A percentile compares a stretch with the other conserved stretches of the same genome.
Evolutionary conservation across 1,284 basidiomycete species (phyloP).

Genomic region (Bjerkandera adusta): DNA sequence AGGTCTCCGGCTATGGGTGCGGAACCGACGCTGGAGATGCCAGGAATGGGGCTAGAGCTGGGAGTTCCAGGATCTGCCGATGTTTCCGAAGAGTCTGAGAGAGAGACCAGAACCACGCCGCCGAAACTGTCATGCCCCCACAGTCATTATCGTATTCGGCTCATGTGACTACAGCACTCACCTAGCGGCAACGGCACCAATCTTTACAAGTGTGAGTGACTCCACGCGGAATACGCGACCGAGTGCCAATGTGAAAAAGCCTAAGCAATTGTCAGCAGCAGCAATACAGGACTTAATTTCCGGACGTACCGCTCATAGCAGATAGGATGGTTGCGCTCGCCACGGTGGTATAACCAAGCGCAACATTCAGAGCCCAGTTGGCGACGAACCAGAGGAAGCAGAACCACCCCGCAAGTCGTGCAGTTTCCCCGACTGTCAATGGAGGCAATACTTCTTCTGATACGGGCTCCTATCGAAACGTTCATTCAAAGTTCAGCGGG

Average conservation of each 20-base stretch:
- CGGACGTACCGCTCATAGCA: conserved; percentile 77
- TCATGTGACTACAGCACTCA: conserved; percentile 31
- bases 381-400: conserved; percentile 89
- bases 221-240: conserved; percentile 88
- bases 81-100: conserved; percentile 63
- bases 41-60: not conserved
- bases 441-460: conserved; percentile 34
- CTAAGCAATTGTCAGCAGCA: conserved; percentile 38
- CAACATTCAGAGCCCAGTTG: conserved; percentile 86
- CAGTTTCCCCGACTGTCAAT: conserved; percentile 72
- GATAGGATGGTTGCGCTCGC: conserved; percentile 89
- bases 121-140: conserved; percentile 63
- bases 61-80: conserved; percentile 12
- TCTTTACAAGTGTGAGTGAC: conserved; percentile 69
- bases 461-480: conserved; percentile 13
- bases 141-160: not conserved
- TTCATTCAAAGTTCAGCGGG: not conserved
- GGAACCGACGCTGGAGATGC: conserved; percentile 12
- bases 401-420: conserved; percentile 73
- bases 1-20: conserved; percentile 66
- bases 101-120: conserved; percentile 85
- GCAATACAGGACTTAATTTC: not conserved
- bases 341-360: conserved; percentile 84
- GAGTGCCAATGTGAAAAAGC: conserved; percentile 91
- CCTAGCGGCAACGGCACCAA: conserved; percentile 83